Percentiles rank a stretch among this genome's conserved stretches.
Evolutionary conservation across 495 filamentous ascomycete genomes (phyloP).

Genomic region (Cercophora sp.): DNA sequence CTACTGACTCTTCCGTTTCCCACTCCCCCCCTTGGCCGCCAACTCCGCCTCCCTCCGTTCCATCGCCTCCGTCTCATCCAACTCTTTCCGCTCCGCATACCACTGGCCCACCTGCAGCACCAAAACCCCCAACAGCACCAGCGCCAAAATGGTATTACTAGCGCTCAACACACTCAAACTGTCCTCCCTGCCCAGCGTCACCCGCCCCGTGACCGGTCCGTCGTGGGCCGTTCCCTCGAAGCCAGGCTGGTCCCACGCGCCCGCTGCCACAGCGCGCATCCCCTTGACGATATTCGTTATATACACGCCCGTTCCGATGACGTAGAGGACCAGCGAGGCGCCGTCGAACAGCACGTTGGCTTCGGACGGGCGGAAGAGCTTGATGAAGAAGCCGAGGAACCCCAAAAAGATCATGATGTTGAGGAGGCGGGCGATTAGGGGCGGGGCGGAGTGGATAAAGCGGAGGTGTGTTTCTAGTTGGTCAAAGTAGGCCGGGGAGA

Average conservation of each 20-base stretch:
- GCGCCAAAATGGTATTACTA: conserved; percentile 89
- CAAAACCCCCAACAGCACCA: conserved; percentile 85
- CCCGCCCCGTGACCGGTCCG: conserved; percentile 37
- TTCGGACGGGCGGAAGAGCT: conserved; percentile 88
- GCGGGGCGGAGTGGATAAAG: conserved; percentile 81
- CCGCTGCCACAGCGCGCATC: conserved; percentile 67
- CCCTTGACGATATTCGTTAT: conserved; percentile 94
- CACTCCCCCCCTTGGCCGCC: not conserved
- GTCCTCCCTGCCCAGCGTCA: conserved; percentile 70
- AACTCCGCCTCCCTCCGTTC: conserved; percentile 36
- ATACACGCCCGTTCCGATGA: conserved; percentile 88
- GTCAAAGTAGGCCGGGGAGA: conserved; percentile 63
- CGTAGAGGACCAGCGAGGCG: conserved; percentile 82
- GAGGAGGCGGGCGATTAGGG: conserved; percentile 85
- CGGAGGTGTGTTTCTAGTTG: conserved; percentile 81
- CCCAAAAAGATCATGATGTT: conserved; percentile 89
- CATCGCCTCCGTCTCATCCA: conserved; percentile 54
- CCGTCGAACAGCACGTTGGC: conserved; percentile 97
- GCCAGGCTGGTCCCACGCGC: conserved; percentile 49
- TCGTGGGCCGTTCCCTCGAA: conserved; percentile 42
- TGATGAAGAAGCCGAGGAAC: conserved; percentile 82
- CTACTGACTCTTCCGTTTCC: conserved; percentile 4
- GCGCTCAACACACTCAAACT: conserved; percentile 86
- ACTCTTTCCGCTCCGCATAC: conserved; percentile 94
- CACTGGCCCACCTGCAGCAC: conserved; percentile 96